Percentiles rank a stretch among this genome's conserved stretches.
phyloP scores from a whole-genome alignment of 352 stramenopile species.

The Phytopythium chamaehyphon region DNA sequence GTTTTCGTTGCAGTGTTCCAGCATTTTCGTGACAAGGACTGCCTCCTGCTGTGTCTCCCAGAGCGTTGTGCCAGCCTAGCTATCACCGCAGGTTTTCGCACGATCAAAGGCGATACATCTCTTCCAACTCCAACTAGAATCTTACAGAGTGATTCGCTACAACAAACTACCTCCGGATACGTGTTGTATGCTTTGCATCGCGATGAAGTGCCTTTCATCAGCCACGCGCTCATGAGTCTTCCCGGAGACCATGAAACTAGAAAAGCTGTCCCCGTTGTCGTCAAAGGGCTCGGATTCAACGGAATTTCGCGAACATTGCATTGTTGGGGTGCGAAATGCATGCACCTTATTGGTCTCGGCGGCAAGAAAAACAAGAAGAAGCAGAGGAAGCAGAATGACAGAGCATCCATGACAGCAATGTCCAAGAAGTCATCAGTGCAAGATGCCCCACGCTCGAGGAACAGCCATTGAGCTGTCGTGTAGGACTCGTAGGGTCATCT shows the following conservation, averaged over 20 bases:
- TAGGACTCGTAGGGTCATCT: not conserved
- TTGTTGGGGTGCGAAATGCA: constrained; percentile 21
- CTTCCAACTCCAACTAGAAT: constrained; percentile 39
- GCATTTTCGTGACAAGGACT: constrained; percentile 55
- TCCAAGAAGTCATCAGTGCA: constrained; percentile 4
- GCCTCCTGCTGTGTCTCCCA: constrained; percentile 42
- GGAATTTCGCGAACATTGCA: constrained; percentile 23
- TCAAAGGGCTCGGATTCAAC: constrained; percentile 49
- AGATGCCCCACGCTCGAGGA: not conserved
- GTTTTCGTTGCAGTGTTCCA: constrained; percentile 34
- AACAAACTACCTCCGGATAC: constrained; percentile 12
- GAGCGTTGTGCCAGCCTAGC: constrained; percentile 35
- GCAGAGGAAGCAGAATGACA: constrained; percentile 1
- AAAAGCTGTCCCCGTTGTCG: constrained; percentile 27
- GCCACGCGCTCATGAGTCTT: constrained; percentile 31
- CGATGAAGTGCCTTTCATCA: constrained; percentile 59
- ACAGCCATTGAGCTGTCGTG: constrained; percentile 1
- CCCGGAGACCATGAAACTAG: constrained; percentile 23
- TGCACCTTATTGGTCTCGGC: constrained; percentile 16
- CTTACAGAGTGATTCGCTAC: constrained; percentile 16
- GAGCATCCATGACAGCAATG: not conserved
- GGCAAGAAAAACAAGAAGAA: constrained; percentile 19
- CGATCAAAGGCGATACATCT: constrained; percentile 28
- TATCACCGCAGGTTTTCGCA: constrained; percentile 46
- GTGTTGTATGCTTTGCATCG: constrained; percentile 63